phyloP scores from a whole-genome alignment of 768 basidiomycete species.

The Wakefieldia striispora region DNA sequence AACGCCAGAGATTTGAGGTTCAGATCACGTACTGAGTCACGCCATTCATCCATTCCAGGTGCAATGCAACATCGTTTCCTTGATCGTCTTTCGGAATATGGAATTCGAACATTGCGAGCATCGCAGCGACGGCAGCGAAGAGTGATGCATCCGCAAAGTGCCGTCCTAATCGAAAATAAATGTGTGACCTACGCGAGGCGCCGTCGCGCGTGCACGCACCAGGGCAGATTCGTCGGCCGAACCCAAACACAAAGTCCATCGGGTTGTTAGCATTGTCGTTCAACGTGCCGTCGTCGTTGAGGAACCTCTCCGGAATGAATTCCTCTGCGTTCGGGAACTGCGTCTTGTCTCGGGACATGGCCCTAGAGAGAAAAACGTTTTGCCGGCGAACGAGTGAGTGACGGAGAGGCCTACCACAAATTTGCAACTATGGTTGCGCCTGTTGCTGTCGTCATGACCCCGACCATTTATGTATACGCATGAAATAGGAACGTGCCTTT shows the following conservation, averaged over 20 bases:
- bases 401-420: slow-evolving; percentile 1
- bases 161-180: not conserved
- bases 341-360: not conserved
- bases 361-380: not conserved
- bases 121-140: not conserved
- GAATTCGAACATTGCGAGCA: not conserved
- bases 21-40: too few species aligned
- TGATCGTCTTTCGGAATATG: not conserved
- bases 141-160: not conserved
- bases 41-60: too few species aligned
- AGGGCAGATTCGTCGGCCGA: not conserved
- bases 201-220: not conserved
- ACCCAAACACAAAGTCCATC: too few species aligned
- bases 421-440: slow-evolving; percentile 13
- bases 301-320: not conserved
- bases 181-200: too few species aligned
- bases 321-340: not conserved
- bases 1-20: too few species aligned
- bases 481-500: slow-evolving; percentile 14
- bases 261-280: not conserved
- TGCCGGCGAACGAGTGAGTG: not conserved
- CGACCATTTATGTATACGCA: not conserved
- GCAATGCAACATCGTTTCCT: too few species aligned
- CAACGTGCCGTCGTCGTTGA: not conserved
- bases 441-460: not conserved